phyloP scores from a whole-genome alignment of 306 rosid genomes.

The Vigna mungo region DNA sequence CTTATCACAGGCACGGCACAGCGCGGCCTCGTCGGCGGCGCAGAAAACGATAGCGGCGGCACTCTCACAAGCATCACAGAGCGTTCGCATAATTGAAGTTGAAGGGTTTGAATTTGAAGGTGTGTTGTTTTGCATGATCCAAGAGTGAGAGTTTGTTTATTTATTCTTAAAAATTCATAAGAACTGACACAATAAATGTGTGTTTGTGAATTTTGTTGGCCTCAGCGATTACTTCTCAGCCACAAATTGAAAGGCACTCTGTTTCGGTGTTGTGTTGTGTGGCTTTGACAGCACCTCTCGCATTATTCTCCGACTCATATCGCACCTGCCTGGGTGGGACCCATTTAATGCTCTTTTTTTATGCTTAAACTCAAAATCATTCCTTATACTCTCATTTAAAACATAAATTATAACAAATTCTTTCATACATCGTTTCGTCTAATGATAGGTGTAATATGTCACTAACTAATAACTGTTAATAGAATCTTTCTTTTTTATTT shows the following conservation, averaged over 20 bases:
- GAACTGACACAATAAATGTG: conserved; percentile 38
- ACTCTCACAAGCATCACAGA: conserved; percentile 96
- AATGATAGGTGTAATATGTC: too few relatives aligned
- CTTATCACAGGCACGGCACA: conserved; percentile 88
- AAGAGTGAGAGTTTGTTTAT: neutral
- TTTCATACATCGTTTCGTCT: too few relatives aligned
- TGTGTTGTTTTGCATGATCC: neutral
- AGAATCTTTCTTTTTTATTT: too few relatives aligned
- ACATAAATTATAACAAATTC: too few relatives aligned
- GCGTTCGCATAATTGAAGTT: conserved; percentile 80
- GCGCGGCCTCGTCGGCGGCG: conserved; percentile 98
- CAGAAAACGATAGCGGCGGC: conserved; percentile 94
- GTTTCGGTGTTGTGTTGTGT: neutral
- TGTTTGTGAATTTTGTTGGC: conserved; percentile 52
- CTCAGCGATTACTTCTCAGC: conserved; percentile 42
- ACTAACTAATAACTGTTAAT: too few relatives aligned
- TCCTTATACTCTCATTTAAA: too few relatives aligned
- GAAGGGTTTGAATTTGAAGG: neutral
- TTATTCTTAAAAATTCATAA: neutral
- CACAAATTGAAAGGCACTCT: conserved; percentile 61
- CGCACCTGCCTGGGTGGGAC: conserved; percentile 55
- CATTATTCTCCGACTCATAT: conserved; percentile 49
- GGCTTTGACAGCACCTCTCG: conserved; percentile 42
- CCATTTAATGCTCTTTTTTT: conserved; percentile 16
- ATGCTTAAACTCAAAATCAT: too few relatives aligned